Evolutionary conservation across 2,329 filamentous ascomycete species (phyloP).

Genomic region (Colletotrichum australisinense): DNA sequence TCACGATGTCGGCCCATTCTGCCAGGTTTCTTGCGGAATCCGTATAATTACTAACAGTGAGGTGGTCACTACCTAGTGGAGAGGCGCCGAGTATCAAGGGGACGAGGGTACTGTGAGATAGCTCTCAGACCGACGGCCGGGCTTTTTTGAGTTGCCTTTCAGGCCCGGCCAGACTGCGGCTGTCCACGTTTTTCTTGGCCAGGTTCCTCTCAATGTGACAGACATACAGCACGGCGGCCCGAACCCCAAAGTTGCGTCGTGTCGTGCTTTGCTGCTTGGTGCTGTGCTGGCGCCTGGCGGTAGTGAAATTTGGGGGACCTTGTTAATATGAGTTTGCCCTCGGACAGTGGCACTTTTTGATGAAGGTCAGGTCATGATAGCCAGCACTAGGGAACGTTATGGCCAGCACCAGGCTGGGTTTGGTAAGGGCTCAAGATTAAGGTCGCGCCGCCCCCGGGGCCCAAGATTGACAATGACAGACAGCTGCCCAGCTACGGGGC

Average conservation of each 20-base stretch:
- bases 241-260: not conserved
- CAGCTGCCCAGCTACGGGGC: slow-evolving; percentile 13
- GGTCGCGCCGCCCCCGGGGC: not conserved
- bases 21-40: not conserved
- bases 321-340: not conserved
- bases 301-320: not conserved
- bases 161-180: not conserved
- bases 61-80: too few relatives aligned
- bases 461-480: slow-evolving; percentile 24
- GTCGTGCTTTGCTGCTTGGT: not conserved
- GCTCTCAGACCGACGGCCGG: not conserved
- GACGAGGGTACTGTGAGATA: not conserved
- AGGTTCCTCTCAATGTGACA: not conserved
- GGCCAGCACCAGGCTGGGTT: slow-evolving; percentile 12
- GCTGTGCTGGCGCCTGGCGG: too few relatives aligned
- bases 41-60: not conserved
- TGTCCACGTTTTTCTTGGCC: not conserved
- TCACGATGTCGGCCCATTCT: slow-evolving; percentile 27
- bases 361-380: not conserved
- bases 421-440: slow-evolving; percentile 4
- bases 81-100: not conserved
- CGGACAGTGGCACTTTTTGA: not conserved
- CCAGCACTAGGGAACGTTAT: not conserved
- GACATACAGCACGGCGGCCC: not conserved
- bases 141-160: not conserved